Evolutionary conservation across 2,329 filamentous ascomycete species (phyloP).

Genomic region (Diaporthe sp.): DNA sequence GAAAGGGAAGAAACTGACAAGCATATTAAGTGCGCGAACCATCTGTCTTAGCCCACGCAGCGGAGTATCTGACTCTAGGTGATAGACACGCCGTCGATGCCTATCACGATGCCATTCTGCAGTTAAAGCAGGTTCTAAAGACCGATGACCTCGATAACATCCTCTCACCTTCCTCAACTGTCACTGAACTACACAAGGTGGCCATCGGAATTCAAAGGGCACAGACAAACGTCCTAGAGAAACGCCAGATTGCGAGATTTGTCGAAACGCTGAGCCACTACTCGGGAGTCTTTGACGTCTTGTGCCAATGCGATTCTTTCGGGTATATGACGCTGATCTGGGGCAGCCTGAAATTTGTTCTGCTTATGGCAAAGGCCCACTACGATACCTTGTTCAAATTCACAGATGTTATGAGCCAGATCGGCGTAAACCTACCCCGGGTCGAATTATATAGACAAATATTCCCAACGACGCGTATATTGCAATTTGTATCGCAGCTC

Average conservation of each 20-base stretch:
- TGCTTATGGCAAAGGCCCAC: slow-evolving; percentile 45
- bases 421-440: slow-evolving; percentile 44
- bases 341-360: slow-evolving; percentile 42
- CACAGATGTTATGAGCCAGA: slow-evolving; percentile 45
- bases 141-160: slow-evolving; percentile 40
- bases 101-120: slow-evolving; percentile 34
- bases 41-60: not conserved
- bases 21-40: slow-evolving; percentile 33
- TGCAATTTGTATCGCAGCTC: slow-evolving; percentile 44
- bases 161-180: slow-evolving; percentile 27
- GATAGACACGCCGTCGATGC: slow-evolving; percentile 33
- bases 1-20: slow-evolving; percentile 33
- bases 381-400: slow-evolving; percentile 43
- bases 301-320: slow-evolving; percentile 45
- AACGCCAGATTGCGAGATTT: slow-evolving; percentile 40
- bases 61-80: not conserved
- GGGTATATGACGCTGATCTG: slow-evolving; percentile 45
- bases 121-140: slow-evolving; percentile 34
- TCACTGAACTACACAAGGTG: slow-evolving; percentile 42
- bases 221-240: slow-evolving; percentile 36
- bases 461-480: slow-evolving; percentile 44
- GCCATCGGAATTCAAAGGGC: slow-evolving; percentile 36
- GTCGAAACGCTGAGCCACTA: slow-evolving; percentile 44
- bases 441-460: slow-evolving; percentile 43
- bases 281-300: slow-evolving; percentile 46